Conservation (phyloP, 2,329 filamentous ascomycete genomes). For the Rutstroemia sp. region DNA sequence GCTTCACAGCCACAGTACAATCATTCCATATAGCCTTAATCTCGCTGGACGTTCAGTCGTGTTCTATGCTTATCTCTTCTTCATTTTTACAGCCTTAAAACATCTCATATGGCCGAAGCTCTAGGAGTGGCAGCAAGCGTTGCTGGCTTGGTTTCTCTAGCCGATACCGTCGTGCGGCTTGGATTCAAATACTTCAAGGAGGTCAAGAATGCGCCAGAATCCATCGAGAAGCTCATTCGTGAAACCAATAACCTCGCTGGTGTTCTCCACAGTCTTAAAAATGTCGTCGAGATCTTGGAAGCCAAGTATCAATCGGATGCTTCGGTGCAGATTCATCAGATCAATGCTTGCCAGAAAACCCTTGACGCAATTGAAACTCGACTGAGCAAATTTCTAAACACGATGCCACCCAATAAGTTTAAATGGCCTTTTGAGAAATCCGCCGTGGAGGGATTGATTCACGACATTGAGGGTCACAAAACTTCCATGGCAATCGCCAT, state of each 20-base stretch:
- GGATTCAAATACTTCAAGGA: conserved; percentile 11
- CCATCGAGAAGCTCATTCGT: neutral
- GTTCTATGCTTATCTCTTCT: neutral
- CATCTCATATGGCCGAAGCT: neutral
- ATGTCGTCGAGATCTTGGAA: neutral
- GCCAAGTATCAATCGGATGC: neutral
- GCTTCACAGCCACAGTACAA: too few species aligned
- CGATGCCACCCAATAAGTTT: neutral
- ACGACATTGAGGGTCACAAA: conserved; percentile 16
- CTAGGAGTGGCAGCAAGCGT: neutral
- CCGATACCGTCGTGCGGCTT: conserved; percentile 3
- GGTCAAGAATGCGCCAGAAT: conserved; percentile 4
- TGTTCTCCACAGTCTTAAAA: conserved; percentile 4
- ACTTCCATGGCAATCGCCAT: conserved; percentile 13
- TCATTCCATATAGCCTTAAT: too few species aligned
- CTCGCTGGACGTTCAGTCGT: too few species aligned
- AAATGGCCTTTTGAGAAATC: conserved; percentile 14
- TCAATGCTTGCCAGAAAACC: conserved; percentile 13
- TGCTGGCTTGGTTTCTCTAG: conserved; percentile 10
- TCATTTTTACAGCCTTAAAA: neutral
- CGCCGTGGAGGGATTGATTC: conserved; percentile 5
- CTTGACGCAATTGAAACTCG: conserved; percentile 5
- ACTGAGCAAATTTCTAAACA: conserved; percentile 1
- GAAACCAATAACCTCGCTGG: conserved; percentile 11
- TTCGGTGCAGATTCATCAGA: conserved; percentile 5